Percentiles rank a stretch among this genome's conserved stretches.
These are phyloP conservation scores for Piloderma croceum DNA, from an alignment of 768 basidiomycete genomes.

Conservation along the genomic window DNA sequence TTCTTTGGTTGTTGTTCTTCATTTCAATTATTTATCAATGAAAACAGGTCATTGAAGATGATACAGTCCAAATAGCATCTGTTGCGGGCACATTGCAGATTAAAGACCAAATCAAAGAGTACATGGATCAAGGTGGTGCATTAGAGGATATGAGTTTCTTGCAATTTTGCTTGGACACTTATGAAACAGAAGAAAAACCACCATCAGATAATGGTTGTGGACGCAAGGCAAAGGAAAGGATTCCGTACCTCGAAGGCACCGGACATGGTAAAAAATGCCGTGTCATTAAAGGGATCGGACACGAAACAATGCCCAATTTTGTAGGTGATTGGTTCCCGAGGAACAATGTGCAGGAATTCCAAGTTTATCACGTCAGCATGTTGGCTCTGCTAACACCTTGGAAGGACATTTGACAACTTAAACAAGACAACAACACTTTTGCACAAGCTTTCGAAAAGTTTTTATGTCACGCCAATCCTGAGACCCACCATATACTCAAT, in stretches of 20 bases:
- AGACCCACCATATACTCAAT: constrained; percentile 9
- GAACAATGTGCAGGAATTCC: constrained; percentile 15
- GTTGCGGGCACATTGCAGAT: constrained; percentile 1
- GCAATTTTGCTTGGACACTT: constrained; percentile 27
- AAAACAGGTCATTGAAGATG: too few species aligned
- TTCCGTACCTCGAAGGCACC: constrained; percentile 9
- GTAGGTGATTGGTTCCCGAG: constrained; percentile 32
- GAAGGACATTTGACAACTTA: constrained; percentile 24
- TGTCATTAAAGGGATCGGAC: constrained; percentile 17
- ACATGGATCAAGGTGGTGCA: constrained; percentile 16
- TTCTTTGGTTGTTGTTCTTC: too few species aligned
- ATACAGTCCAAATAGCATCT: too few species aligned
- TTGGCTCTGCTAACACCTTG: constrained; percentile 34
- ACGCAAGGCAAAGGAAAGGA: not conserved
- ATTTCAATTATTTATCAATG: too few species aligned
- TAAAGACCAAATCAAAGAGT: constrained; percentile 22
- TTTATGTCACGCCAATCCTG: not conserved
- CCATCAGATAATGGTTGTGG: constrained; percentile 4
- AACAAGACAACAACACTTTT: constrained; percentile 15
- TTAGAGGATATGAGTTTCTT: constrained; percentile 9
- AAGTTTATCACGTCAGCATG: constrained; percentile 30
- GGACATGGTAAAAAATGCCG: constrained; percentile 15
- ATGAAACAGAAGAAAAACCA: constrained; percentile 16
- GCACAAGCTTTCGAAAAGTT: constrained; percentile 17
- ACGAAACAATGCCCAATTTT: constrained; percentile 31